Evolutionary conservation across 192 early-diverging fungal genomes (phyloP), one percentile per base, ranked within the genome.

Genomic region (Allomyces arbusculus): DNA sequence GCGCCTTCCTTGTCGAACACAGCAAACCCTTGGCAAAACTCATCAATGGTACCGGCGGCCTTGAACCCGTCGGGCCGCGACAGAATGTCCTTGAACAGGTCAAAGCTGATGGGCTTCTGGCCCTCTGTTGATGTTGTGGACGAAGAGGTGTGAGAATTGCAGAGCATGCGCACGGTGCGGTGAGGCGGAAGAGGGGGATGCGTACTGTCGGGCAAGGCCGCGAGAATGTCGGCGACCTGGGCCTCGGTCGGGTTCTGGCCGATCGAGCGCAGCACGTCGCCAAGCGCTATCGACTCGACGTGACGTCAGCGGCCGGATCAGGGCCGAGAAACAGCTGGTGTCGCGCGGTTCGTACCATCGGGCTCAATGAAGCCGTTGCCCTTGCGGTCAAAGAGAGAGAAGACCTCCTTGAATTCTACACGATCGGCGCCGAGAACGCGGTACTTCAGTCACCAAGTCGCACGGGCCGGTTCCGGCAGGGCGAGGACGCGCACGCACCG

Each of bases 11-110:
- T 87, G 76, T 91, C 89, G 81, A 91, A 89, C 25, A 91, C 88
- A 73, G 89, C 85, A 82, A 91, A 91, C 2, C 87, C 89, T 64
- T 89, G 85, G 61, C 87, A 80, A 69, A 89, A 88, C 74, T 89
- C 89, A 64, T 89, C 79, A 64, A 81, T 82, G 50, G 86, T 81
- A 10, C 82, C 87, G 25, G 80, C 81, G 64, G 86, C 78, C 44
- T 81, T 76, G 77, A 88, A 88, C 61, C 86, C 86, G 43, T 80
- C 78, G 28, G 86, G 86, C 45, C 87, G 83, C 73, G 80, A 78
- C 62, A 87, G 76, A 61, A 87, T 82, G 74, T 81, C 75, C 28
- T 87, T 70, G 74, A 90, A 88, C 45, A 76, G 77, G 66, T 86
- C 82, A 81, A 89, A 89, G 69, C 76, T 69, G 65, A 87, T 79